Conservation (phyloP, 176 grass and related monocot genomes). For the Phoenix dactylifera region DNA sequence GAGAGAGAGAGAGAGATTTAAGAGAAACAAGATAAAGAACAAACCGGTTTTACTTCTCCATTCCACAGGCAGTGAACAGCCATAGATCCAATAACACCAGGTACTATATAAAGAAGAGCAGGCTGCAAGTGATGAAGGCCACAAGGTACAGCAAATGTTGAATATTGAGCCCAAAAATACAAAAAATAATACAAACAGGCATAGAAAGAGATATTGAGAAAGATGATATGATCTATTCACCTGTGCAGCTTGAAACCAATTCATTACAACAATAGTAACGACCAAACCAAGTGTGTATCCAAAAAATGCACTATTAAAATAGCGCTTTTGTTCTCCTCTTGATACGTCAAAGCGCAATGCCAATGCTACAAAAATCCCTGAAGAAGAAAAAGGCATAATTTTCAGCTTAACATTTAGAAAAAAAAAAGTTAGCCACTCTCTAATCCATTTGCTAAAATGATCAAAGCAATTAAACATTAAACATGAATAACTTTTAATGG, state of each 20-base stretch:
- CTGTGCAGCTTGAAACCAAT: constrained; percentile 94
- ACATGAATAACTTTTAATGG: too few species aligned
- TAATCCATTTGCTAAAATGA: too few species aligned
- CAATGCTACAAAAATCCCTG: constrained; percentile 87
- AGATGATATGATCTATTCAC: constrained; percentile 18
- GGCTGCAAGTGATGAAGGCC: too few species aligned
- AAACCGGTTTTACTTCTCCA: background rate
- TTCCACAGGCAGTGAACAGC: background rate
- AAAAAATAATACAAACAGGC: too few species aligned
- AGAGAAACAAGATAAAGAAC: too few species aligned
- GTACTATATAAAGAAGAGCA: background rate
- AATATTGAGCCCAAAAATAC: too few species aligned
- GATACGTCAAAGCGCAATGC: constrained; percentile 83
- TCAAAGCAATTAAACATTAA: too few species aligned
- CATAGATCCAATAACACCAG: background rate
- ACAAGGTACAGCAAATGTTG: too few species aligned
- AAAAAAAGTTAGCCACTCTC: too few species aligned
- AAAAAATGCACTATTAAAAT: constrained; percentile 78
- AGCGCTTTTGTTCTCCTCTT: constrained; percentile 54
- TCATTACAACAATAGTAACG: constrained; percentile 78
- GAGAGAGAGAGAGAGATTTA: too few species aligned
- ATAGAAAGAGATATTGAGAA: background rate
- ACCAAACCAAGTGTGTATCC: constrained; percentile 60
- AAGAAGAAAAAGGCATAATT: background rate
- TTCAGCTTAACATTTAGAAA: background rate